These are phyloP conservation scores for Trypanosoma conorhini DNA, from an alignment of 208 protist species.

Conservation along the genomic window DNA sequence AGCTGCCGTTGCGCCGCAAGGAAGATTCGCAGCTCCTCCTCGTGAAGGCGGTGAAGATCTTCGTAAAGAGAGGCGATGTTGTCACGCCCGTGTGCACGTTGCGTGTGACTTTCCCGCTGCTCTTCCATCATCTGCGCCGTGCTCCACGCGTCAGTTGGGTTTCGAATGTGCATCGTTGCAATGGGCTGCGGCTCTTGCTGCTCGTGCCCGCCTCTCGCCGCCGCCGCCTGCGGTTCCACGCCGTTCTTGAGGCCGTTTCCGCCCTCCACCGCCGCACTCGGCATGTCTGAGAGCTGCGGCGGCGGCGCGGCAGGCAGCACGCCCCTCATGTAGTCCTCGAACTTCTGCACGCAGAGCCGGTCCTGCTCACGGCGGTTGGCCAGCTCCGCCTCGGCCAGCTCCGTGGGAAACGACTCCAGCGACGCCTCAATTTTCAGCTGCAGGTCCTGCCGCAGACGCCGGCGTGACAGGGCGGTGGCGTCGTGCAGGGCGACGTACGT, in stretches of 20 bases:
- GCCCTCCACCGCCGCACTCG: not conserved
- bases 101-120: conserved; percentile 33
- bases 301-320: conserved; percentile 42
- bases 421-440: conserved; percentile 83
- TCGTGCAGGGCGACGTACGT: conserved; percentile 89
- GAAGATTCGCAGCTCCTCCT: conserved; percentile 92
- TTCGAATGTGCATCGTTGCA: conserved; percentile 82
- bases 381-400: conserved; percentile 68
- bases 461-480: conserved; percentile 65
- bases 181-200: conserved; percentile 23
- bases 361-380: conserved; percentile 69
- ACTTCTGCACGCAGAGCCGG: conserved; percentile 69
- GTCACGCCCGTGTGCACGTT: conserved; percentile 34
- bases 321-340: conserved; percentile 84
- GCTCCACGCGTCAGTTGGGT: conserved; percentile 79
- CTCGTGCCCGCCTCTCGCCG: not conserved
- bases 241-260: not conserved
- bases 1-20: conserved; percentile 80
- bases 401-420: conserved; percentile 68
- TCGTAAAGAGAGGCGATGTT: conserved; percentile 38
- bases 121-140: conserved; percentile 67
- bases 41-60: conserved; percentile 62
- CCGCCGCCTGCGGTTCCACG: not conserved
- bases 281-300: conserved; percentile 3
- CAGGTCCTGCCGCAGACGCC: conserved; percentile 70